Evolutionary conservation across 345 rosid genomes (phyloP).

Genomic region (Geranium brycei): DNA sequence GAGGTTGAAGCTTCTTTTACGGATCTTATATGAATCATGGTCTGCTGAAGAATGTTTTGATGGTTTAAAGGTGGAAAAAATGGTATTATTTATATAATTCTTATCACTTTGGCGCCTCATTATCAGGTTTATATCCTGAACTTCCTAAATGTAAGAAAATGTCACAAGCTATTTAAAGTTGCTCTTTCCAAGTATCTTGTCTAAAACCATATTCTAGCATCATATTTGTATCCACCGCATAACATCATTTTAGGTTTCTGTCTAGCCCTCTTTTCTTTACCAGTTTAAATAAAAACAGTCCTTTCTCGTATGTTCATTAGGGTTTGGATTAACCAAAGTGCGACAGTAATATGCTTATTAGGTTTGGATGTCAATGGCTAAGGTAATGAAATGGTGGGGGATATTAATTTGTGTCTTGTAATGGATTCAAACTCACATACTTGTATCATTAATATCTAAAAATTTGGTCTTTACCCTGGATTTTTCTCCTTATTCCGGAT

Average conservation of each 20-base stretch:
- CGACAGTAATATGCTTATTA: neutral
- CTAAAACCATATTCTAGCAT: too few relatives aligned
- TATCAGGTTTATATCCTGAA: neutral
- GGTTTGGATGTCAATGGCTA: neutral
- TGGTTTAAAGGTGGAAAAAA: neutral
- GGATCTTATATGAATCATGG: too few relatives aligned
- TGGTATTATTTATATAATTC: neutral
- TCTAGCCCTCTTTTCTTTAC: neutral
- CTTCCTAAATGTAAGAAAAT: neutral
- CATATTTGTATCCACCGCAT: neutral
- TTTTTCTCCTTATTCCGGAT: neutral
- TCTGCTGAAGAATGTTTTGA: neutral
- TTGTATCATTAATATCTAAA: neutral
- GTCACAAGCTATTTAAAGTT: neutral
- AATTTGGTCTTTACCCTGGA: too few relatives aligned
- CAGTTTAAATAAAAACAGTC: neutral
- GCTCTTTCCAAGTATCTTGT: neutral
- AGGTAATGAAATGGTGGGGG: neutral
- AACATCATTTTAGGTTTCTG: neutral
- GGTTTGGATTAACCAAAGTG: neutral
- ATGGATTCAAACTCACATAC: neutral
- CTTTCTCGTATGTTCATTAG: neutral
- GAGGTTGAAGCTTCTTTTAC: too few relatives aligned
- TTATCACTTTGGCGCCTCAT: neutral
- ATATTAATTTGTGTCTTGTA: neutral